phyloP scores from a whole-genome alignment of 1,284 basidiomycete genomes.

The Thecaphora frezii region DNA sequence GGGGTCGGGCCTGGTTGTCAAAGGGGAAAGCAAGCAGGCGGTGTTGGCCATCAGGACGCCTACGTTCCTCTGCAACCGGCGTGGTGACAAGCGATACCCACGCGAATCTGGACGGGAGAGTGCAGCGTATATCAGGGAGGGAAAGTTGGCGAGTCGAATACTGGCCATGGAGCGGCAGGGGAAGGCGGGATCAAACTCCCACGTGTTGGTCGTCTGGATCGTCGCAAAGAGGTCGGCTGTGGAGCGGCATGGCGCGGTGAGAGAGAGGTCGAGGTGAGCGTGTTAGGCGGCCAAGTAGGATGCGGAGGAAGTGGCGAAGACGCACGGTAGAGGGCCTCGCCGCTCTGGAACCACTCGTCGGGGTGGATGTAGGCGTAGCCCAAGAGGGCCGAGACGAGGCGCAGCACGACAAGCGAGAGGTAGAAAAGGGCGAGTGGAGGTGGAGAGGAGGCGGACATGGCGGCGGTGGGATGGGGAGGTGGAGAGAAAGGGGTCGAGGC shows the following conservation, averaged over 20 bases:
- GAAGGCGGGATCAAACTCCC: conserved; percentile 33
- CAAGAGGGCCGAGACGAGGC: conserved; percentile 40
- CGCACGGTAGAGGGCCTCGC: conserved; percentile 44
- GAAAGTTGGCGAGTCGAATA: conserved; percentile 5
- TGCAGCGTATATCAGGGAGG: neutral
- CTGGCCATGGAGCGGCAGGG: conserved; percentile 46
- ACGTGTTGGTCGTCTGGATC: conserved; percentile 14
- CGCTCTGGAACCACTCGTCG: conserved; percentile 59
- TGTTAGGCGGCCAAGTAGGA: neutral
- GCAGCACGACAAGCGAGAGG: conserved; percentile 36
- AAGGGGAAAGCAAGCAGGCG: too few species aligned
- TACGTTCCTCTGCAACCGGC: too few species aligned
- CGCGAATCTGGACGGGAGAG: too few species aligned
- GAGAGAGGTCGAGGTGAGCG: neutral
- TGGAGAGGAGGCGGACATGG: neutral
- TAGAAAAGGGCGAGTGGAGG: conserved; percentile 15
- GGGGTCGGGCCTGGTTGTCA: conserved; percentile 22
- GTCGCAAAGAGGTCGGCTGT: conserved; percentile 10
- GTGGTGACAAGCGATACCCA: too few species aligned
- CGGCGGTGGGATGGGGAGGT: neutral
- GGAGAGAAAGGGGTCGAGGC: too few species aligned
- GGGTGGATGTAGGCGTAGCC: conserved; percentile 57
- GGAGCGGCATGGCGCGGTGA: neutral
- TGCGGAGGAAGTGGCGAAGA: neutral
- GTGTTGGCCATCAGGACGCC: too few species aligned